Evolutionary conservation across 768 basidiomycete genomes (phyloP).

Genomic region (Naganishia kalamii): DNA sequence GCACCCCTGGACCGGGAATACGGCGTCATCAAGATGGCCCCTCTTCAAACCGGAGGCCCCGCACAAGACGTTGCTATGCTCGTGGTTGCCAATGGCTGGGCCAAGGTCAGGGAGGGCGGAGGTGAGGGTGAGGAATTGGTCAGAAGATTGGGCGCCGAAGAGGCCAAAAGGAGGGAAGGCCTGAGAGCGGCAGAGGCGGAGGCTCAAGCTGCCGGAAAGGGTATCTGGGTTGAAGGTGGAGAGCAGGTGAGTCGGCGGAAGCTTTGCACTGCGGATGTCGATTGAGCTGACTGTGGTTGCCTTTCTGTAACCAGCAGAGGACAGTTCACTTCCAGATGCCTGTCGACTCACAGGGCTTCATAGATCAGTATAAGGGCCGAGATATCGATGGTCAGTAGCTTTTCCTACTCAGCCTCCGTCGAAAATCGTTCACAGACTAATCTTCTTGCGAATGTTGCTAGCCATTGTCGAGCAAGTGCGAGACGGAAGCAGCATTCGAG

Average conservation of each 20-base stretch:
- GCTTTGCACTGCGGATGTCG: background rate
- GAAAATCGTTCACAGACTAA: too few species aligned
- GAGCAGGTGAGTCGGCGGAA: constrained; percentile 35
- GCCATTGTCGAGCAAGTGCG: constrained; percentile 89
- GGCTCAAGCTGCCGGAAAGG: constrained; percentile 51
- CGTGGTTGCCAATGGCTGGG: constrained; percentile 84
- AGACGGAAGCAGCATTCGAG: constrained; percentile 83
- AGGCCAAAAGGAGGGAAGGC: constrained; percentile 68
- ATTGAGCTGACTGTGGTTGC: background rate
- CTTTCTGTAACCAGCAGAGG: constrained; percentile 55
- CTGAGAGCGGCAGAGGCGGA: constrained; percentile 48
- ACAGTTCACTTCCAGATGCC: constrained; percentile 82
- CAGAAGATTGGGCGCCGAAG: constrained; percentile 55
- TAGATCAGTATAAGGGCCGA: constrained; percentile 87
- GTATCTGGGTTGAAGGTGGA: constrained; percentile 62
- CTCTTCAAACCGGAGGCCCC: constrained; percentile 40
- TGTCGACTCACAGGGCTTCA: constrained; percentile 75
- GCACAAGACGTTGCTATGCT: constrained; percentile 43
- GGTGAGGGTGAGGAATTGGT: constrained; percentile 52
- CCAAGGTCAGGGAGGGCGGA: constrained; percentile 69
- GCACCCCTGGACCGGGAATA: constrained; percentile 38
- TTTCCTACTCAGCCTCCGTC: too few species aligned
- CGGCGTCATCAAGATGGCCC: constrained; percentile 41
- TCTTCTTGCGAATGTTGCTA: constrained; percentile 37
- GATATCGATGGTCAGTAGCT: constrained; percentile 66